Evolutionary conservation across 371 early-diverging fungal species (phyloP), one percentile per base, ranked within the genome.

Genomic region (Saksenaea oblongispora): DNA sequence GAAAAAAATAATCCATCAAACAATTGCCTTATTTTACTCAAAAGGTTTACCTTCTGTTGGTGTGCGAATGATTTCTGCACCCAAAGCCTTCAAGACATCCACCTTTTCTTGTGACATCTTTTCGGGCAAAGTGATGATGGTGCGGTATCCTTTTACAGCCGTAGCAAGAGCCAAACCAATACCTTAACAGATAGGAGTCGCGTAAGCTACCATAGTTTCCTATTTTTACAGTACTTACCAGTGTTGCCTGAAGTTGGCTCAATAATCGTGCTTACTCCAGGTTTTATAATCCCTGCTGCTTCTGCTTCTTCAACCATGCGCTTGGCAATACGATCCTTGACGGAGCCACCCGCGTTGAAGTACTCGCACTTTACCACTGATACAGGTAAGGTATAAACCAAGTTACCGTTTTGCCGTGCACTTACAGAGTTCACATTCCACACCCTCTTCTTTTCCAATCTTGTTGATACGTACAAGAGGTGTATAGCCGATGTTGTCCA

Each of bases 101-200:
- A 97, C 93, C 85, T 97, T 97, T 74, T 98, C 99, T 80, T 96
- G 93, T 39, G 93, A 92, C 97, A 98, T 98, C 81, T 97, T 98
- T 75, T 98, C 98, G 18, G 99, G 98, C 42, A 98, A 78, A 2
- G 98, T 98, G 72, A 97, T 98, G 67, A 98, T 95, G 66, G 91
- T 89, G 59, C 92, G 89, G 80, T 98, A 98, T 9, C 98, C 98
- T 84, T 95, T 98, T 61, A 97, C 94, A 35, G 98, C 98, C 53
- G 92, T 95, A 53, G 95, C 89, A 36, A 96, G 82, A 28, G 97
- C 98, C 41, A 97, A 80, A 54, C 94, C 95, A 70, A 95, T 95
- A 63, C 88, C 88, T 76, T 11, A 55, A 54, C 3, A 53, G 98
- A 98, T 36, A 98, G 85, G 70, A 97, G 92, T 18, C 24, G 24